Conservation (phyloP, 257 asterid genomes). For the Coffea canephora region DNA sequence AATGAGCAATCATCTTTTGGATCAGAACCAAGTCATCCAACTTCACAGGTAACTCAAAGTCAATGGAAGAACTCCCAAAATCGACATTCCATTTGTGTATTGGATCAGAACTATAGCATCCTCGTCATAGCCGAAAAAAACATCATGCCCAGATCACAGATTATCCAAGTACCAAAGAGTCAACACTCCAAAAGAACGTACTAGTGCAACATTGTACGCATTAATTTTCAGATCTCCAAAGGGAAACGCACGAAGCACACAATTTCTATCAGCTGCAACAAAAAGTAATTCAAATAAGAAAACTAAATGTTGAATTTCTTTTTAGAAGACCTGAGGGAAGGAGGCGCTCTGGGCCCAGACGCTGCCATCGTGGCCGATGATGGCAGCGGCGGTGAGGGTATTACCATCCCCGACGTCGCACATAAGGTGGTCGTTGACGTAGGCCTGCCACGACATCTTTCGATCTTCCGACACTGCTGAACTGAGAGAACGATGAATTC, state of each 20-base stretch:
- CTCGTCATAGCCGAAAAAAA: not conserved
- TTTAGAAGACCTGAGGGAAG: conserved; percentile 62
- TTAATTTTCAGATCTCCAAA: conserved; percentile 16
- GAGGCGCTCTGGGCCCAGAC: conserved; percentile 78
- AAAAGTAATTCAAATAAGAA: not conserved
- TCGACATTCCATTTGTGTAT: not conserved
- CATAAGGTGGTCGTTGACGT: conserved; percentile 80
- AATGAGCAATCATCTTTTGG: not conserved
- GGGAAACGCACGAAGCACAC: not conserved
- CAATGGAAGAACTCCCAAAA: not conserved
- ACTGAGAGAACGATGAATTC: not conserved
- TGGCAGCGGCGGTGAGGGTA: conserved; percentile 64
- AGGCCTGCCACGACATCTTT: conserved; percentile 87
- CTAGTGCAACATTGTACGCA: not conserved
- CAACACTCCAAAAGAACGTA: not conserved
- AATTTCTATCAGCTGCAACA: not conserved
- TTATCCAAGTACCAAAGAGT: not conserved
- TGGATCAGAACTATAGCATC: conserved; percentile 9
- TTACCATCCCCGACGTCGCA: conserved; percentile 58
- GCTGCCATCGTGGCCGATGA: conserved; percentile 73
- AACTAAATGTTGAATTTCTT: not conserved
- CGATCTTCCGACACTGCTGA: not conserved
- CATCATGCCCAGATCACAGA: not conserved
- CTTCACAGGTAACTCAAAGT: not conserved
- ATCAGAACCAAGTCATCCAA: not conserved